Evolutionary conservation across 805 yeast species (phyloP).

Genomic region (Hanseniaspora valbyensis): DNA sequence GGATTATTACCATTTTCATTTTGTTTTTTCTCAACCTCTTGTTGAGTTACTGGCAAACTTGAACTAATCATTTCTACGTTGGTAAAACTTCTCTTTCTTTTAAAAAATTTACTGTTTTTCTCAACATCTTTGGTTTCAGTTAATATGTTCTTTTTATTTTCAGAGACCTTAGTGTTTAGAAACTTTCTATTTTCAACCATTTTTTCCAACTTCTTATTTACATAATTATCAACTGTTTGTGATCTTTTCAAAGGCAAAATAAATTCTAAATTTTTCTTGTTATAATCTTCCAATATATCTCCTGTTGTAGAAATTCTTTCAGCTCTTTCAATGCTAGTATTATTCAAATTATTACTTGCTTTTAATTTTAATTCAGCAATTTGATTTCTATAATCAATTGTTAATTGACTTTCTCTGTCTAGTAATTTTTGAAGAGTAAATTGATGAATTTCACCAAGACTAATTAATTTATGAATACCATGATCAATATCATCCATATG

Average conservation of each 20-base stretch:
- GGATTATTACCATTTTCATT: not conserved
- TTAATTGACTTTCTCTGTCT: conserved; percentile 2
- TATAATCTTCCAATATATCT: not conserved
- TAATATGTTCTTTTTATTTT: not conserved
- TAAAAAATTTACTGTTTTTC: not conserved
- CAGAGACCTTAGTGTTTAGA: not conserved
- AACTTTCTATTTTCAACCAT: not conserved
- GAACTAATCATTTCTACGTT: not conserved
- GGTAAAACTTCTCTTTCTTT: not conserved
- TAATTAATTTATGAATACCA: conserved; percentile 43
- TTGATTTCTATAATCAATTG: not conserved
- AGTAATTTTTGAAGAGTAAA: not conserved
- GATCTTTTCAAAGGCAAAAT: conserved; percentile 1
- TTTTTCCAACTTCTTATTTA: not conserved
- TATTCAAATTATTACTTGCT: not conserved
- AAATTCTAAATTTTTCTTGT: not conserved
- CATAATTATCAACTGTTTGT: not conserved
- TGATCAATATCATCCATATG: conserved; percentile 31
- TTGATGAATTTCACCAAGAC: conserved; percentile 39
- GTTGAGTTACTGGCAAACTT: not conserved
- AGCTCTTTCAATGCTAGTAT: not conserved
- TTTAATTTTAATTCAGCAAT: not conserved
- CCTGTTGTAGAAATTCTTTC: not conserved
- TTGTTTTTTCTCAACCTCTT: too few species aligned
- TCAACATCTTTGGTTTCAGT: not conserved